Conservation (phyloP, 768 basidiomycete genomes). For the Podaxis sp. region DNA sequence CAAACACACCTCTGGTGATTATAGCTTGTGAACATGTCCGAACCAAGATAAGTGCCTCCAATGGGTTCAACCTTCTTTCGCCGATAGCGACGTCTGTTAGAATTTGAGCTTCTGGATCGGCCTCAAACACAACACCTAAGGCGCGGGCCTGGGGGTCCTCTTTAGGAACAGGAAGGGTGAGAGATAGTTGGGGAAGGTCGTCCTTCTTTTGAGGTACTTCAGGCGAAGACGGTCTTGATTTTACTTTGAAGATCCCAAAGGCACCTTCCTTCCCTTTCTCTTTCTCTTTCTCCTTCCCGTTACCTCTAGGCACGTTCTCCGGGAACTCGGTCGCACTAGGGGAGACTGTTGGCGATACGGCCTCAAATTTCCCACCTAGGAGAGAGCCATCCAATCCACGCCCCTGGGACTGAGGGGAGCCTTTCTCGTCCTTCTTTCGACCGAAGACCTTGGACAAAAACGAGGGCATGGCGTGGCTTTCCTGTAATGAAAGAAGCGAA, state of each 20-base stretch:
- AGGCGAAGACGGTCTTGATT: constrained; percentile 35
- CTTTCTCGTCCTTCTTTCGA: constrained; percentile 60
- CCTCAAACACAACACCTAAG: constrained; percentile 57
- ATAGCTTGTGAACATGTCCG: constrained; percentile 68
- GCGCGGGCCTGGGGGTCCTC: constrained; percentile 41
- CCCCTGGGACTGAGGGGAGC: constrained; percentile 26
- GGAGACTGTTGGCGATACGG: constrained; percentile 49
- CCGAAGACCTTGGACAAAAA: constrained; percentile 77
- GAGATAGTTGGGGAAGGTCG: constrained; percentile 52
- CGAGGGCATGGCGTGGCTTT: constrained; percentile 49
- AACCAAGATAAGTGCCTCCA: constrained; percentile 60
- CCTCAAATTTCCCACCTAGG: constrained; percentile 74
- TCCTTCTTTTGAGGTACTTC: constrained; percentile 30
- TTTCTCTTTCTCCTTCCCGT: constrained; percentile 30
- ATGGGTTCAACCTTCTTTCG: constrained; percentile 52
- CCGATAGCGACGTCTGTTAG: constrained; percentile 54
- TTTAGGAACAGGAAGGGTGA: constrained; percentile 54
- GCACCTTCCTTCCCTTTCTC: constrained; percentile 37
- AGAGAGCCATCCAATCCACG: constrained; percentile 40
- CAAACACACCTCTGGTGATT: constrained; percentile 50
- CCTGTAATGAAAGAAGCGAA: constrained; percentile 9
- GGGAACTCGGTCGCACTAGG: constrained; percentile 36
- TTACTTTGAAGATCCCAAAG: constrained; percentile 48
- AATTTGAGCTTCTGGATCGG: constrained; percentile 44
- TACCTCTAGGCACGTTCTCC: constrained; percentile 24